Conservation (phyloP, 2,329 filamentous ascomycete species). For the Rosellinia necatrix region DNA sequence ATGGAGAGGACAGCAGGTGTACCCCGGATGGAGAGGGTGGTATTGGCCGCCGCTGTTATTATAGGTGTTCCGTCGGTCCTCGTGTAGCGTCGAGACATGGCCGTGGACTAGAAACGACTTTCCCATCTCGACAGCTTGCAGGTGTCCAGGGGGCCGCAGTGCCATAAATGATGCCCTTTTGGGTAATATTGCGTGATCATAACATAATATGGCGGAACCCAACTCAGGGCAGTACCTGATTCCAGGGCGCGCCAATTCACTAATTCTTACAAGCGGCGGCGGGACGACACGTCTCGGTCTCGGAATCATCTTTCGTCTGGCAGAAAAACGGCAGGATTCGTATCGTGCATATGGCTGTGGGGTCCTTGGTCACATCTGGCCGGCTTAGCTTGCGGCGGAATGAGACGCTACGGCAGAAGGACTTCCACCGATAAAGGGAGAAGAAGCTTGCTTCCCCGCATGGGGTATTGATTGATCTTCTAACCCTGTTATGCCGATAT, state of each 20-base stretch:
- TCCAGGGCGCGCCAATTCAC: slow-evolving; percentile 1
- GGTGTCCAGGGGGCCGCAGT: not conserved
- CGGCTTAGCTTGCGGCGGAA: slow-evolving; percentile 20
- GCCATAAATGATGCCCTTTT: slow-evolving; percentile 8
- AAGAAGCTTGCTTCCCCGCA: slow-evolving; percentile 10
- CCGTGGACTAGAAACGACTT: slow-evolving; percentile 6
- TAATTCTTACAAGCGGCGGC: not conserved
- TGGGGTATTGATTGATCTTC: too few species aligned
- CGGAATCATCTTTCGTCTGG: not conserved
- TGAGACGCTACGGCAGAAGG: slow-evolving; percentile 16
- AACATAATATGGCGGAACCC: slow-evolving; percentile 24
- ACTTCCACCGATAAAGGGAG: not conserved
- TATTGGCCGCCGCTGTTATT: slow-evolving; percentile 4
- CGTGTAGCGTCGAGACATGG: too few species aligned
- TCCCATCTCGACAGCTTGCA: slow-evolving; percentile 5
- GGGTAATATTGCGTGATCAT: slow-evolving; percentile 31
- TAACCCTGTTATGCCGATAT: too few species aligned
- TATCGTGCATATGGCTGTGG: not conserved
- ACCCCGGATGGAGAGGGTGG: slow-evolving; percentile 5
- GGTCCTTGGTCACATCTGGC: slow-evolving; percentile 3
- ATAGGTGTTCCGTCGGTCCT: slow-evolving; percentile 9
- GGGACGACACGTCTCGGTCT: not conserved
- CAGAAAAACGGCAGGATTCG: not conserved
- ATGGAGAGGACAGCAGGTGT: slow-evolving; percentile 12
- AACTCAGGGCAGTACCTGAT: slow-evolving; percentile 3